phyloP scores from a whole-genome alignment of 306 rosid genomes.

The Ormosia semicastrata region DNA sequence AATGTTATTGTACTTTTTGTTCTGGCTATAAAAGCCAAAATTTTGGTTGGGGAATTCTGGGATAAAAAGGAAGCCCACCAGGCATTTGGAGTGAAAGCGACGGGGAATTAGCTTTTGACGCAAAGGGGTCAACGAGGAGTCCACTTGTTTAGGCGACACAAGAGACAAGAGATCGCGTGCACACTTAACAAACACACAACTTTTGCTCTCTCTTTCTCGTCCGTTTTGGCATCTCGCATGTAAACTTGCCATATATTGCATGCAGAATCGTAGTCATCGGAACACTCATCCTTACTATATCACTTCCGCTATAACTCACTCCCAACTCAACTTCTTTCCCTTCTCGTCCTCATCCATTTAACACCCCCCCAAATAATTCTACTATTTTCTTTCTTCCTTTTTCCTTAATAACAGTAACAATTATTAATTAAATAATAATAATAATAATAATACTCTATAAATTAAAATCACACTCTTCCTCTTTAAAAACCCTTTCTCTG shows the following conservation, averaged over 20 bases:
- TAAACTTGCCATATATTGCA: constrained; percentile 54
- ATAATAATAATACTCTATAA: background rate
- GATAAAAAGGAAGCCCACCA: background rate
- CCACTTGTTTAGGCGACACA: background rate
- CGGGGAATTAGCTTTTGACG: background rate
- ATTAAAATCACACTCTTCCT: background rate
- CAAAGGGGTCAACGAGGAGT: constrained; percentile 12
- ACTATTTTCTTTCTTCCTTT: background rate
- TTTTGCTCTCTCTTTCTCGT: background rate
- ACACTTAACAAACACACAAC: background rate
- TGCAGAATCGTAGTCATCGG: constrained; percentile 37
- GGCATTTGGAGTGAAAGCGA: background rate
- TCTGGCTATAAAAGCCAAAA: background rate
- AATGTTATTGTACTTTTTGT: background rate
- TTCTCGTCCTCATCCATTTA: background rate
- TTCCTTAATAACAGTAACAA: background rate
- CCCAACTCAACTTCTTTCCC: background rate
- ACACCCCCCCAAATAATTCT: background rate
- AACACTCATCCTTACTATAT: background rate
- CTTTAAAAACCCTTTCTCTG: constrained; percentile 16
- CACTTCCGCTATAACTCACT: background rate
- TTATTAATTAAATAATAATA: background rate
- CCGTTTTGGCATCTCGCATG: constrained; percentile 25
- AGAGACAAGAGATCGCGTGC: constrained; percentile 8
- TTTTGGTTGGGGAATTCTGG: background rate